Conservation (phyloP, 768 basidiomycete genomes). For the Mrakia hoshinonis region DNA sequence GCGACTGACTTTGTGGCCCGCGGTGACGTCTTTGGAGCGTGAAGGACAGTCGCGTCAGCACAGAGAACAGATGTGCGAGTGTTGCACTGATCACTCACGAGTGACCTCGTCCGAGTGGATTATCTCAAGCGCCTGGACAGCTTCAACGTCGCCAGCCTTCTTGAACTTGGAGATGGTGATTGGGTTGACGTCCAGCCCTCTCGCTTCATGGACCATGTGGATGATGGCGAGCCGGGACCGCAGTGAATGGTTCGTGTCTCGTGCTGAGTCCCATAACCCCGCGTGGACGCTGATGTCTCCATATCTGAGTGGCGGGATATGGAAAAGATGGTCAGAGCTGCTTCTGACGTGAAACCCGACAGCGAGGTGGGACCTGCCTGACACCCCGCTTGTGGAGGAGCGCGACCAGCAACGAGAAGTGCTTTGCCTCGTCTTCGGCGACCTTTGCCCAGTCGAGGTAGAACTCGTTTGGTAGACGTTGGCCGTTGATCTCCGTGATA, state of each 20-base stretch:
- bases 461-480: conserved; percentile 60
- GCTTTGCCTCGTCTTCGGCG: conserved; percentile 69
- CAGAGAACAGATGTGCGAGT: neutral
- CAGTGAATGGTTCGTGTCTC: conserved; percentile 57
- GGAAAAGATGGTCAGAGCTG: no score
- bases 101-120: conserved; percentile 70
- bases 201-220: conserved; percentile 52
- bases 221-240: conserved; percentile 70
- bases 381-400: conserved; percentile 51
- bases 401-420: conserved; percentile 61
- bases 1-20: neutral
- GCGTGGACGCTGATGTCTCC: conserved; percentile 54
- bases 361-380: no score
- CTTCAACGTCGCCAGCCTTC: conserved; percentile 53
- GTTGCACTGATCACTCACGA: conserved; percentile 23
- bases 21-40: neutral
- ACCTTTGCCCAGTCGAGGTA: conserved; percentile 72
- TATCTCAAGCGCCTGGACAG: conserved; percentile 57
- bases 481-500: conserved; percentile 40
- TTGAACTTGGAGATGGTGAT: conserved; percentile 64
- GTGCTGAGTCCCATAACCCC: conserved; percentile 69
- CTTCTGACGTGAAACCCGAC: no score
- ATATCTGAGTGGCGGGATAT: no score
- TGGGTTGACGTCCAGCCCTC: conserved; percentile 77
- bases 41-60: neutral